phyloP scores from a whole-genome alignment of 306 rosid genomes.

The Clitoria ternatea region DNA sequence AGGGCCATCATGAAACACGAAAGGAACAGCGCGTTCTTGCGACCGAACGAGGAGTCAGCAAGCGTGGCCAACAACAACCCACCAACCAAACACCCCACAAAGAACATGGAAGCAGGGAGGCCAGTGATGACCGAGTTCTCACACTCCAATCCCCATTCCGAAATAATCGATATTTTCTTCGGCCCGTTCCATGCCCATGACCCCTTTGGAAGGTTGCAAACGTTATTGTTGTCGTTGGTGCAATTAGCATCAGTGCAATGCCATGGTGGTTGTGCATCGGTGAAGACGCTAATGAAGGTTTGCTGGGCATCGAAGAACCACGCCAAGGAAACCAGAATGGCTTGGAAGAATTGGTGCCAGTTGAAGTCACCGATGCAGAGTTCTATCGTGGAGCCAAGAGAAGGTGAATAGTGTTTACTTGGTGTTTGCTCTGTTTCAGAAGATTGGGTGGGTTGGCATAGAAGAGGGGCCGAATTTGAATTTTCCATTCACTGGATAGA shows the following conservation, averaged over 20 bases:
- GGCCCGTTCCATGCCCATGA: constrained; percentile 51
- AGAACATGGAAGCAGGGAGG: constrained; percentile 51
- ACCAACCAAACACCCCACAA: constrained; percentile 45
- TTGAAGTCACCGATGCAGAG: constrained; percentile 35
- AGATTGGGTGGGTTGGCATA: neutral
- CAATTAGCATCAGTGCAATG: constrained; percentile 24
- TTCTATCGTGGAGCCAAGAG: constrained; percentile 45
- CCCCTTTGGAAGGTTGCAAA: constrained; percentile 30
- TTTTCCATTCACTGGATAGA: no score
- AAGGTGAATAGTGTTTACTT: constrained; percentile 29
- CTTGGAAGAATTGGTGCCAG: constrained; percentile 42
- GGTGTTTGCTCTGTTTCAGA: neutral
- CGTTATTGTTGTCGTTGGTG: neutral
- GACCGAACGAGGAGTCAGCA: constrained; percentile 46
- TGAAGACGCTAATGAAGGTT: constrained; percentile 47
- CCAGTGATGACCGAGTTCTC: constrained; percentile 20
- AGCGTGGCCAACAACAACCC: constrained; percentile 44
- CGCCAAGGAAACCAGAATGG: constrained; percentile 37
- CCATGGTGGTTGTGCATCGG: constrained; percentile 45
- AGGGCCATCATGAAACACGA: constrained; percentile 42
- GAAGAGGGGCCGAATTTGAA: constrained; percentile 33
- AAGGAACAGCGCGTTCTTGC: constrained; percentile 46
- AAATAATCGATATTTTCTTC: constrained; percentile 22
- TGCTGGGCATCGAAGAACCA: constrained; percentile 61
- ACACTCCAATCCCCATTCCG: constrained; percentile 48